Evolutionary conservation across 345 rosid species (phyloP).

Genomic region (Acer saccharum): DNA sequence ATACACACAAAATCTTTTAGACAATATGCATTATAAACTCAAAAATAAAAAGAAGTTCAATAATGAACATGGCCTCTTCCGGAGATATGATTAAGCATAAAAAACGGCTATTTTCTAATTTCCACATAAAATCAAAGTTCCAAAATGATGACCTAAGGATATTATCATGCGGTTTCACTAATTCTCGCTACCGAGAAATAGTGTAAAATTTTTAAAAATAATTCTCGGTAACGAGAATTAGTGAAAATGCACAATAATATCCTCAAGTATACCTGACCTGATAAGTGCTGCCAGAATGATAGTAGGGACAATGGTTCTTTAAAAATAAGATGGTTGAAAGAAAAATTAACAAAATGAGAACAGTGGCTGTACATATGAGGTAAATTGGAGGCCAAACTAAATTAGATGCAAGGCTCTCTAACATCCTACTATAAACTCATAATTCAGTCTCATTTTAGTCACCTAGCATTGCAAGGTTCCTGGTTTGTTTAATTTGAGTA

Average conservation of each 20-base stretch:
- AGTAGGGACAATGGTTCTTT: background rate
- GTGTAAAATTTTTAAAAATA: no score
- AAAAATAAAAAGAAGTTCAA: slow-evolving; percentile 12
- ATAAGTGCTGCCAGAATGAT: background rate
- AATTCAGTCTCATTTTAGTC: background rate
- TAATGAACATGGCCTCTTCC: slow-evolving; percentile 4
- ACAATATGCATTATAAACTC: slow-evolving; percentile 13
- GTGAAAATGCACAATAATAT: no score
- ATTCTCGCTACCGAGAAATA: no score
- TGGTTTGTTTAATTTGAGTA: background rate
- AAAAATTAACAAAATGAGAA: slow-evolving; percentile 10
- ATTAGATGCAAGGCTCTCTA: no score
- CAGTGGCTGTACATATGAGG: background rate
- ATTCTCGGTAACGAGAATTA: no score
- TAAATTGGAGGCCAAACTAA: background rate
- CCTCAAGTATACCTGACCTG: no score
- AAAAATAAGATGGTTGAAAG: background rate
- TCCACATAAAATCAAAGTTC: background rate
- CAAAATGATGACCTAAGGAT: no score
- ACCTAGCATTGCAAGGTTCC: background rate
- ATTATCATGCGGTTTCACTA: no score
- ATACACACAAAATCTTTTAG: slow-evolving; percentile 12
- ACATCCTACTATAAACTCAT: no score
- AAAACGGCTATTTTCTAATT: background rate
- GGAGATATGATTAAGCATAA: background rate